phyloP scores from a whole-genome alignment of 2,329 filamentous ascomycete genomes.

The Trichoderma asperellum region DNA sequence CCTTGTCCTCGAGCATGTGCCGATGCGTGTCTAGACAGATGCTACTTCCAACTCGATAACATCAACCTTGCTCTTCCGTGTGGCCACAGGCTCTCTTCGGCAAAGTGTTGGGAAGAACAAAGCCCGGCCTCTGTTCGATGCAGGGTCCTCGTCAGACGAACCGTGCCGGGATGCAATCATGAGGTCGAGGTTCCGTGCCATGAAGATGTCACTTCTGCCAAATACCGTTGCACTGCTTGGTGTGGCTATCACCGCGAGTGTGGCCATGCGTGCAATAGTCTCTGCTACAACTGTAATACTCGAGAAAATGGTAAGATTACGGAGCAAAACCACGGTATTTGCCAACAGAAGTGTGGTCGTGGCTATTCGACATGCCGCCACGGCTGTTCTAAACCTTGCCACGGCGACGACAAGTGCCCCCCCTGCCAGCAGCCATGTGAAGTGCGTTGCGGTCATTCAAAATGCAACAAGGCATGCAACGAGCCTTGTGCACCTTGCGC shows the following conservation, averaged over 20 bases:
- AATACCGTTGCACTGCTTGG: constrained; percentile 51
- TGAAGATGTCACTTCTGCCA: constrained; percentile 45
- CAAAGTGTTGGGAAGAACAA: constrained; percentile 49
- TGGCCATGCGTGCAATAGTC: constrained; percentile 59
- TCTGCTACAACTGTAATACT: constrained; percentile 55
- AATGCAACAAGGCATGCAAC: constrained; percentile 58
- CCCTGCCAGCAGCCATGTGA: constrained; percentile 57
- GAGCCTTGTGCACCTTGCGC: constrained; percentile 67
- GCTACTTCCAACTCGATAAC: constrained; percentile 40
- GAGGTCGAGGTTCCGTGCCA: constrained; percentile 54
- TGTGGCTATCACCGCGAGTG: constrained; percentile 57
- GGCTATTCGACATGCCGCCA: constrained; percentile 60
- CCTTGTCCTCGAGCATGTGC: constrained; percentile 50
- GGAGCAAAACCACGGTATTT: constrained; percentile 51
- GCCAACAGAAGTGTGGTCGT: constrained; percentile 54
- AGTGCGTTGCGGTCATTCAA: constrained; percentile 59
- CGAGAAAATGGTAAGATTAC: constrained; percentile 39
- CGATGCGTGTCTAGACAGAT: constrained; percentile 46
- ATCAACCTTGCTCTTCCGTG: constrained; percentile 45
- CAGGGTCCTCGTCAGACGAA: constrained; percentile 47
- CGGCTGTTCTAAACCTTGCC: constrained; percentile 55
- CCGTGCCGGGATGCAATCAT: constrained; percentile 61
- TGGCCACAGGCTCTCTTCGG: constrained; percentile 44
- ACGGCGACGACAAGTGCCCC: constrained; percentile 51
- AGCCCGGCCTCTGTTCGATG: constrained; percentile 55